Percentiles rank a stretch among this genome's conserved stretches.
Evolutionary conservation across 1,284 basidiomycete species (phyloP).

Genomic region (Agroathelia rolfsii): DNA sequence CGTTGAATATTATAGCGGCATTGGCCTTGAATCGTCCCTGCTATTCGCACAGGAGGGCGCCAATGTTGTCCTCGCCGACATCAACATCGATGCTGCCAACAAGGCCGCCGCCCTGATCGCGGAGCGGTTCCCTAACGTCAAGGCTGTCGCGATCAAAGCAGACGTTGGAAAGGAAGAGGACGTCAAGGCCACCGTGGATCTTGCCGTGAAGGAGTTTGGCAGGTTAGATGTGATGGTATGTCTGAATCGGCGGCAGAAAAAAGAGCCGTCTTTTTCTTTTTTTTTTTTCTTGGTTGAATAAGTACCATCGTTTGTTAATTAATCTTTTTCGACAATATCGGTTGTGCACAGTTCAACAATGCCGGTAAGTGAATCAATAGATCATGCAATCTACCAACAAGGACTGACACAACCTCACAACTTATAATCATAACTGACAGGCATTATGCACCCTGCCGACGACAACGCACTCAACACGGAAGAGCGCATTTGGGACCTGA

Average conservation of each 20-base stretch:
- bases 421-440: constrained; percentile 22
- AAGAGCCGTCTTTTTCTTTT: background rate
- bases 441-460: constrained; percentile 92
- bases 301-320: background rate
- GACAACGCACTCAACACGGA: constrained; percentile 94
- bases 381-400: no score
- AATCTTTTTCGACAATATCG: background rate
- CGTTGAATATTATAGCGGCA: constrained; percentile 49
- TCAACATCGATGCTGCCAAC: constrained; percentile 73
- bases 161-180: constrained; percentile 88
- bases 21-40: constrained; percentile 87
- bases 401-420: no score
- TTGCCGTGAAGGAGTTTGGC: constrained; percentile 77
- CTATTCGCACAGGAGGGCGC: constrained; percentile 92
- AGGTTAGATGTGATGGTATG: constrained; percentile 86
- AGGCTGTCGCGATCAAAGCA: constrained; percentile 64
- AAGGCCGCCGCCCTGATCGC: constrained; percentile 59
- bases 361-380: constrained; percentile 42
- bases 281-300: background rate
- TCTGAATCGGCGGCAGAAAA: background rate
- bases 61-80: constrained; percentile 77
- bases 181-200: constrained; percentile 73
- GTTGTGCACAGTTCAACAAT: constrained; percentile 67
- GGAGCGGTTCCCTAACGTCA: constrained; percentile 59
- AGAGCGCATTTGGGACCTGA: constrained; percentile 92